Base-by-base conservation (phyloP, 2,329 filamentous ascomycete genomes). In the Cercospora sp. region DNA sequence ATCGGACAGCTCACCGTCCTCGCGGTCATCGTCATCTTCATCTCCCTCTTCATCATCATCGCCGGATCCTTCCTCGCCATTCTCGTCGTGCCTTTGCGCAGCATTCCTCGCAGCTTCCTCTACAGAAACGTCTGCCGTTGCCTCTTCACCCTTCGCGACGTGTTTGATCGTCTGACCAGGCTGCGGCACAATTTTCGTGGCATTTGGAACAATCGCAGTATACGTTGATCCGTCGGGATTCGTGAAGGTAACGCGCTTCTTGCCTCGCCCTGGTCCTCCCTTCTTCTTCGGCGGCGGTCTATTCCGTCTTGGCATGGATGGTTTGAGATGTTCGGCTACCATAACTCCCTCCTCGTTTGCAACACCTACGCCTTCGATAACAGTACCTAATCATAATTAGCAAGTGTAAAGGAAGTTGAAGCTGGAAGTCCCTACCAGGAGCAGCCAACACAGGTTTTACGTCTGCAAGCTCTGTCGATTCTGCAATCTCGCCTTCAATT, bases 401-500 rank as follows among this genome's bases (percentile, higher is more conserved):
- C 18, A 40, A 8, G n/a, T 16, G 31, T 2, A 23, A 13, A 28
- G 20, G 20, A 42, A 8, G 2, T n/a, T 1, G 10, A 23, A 58
- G 12, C 18, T 63, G 36, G n/a, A 48, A 57, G n/a, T 13, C 30
- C 45, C 12, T 45, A 64, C 86, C 84, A 1, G 85, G 86, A 5
- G 84, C 84, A 45, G 88, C 87, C 2, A 85, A 84, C 30, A 79
- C 77, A 8, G 81, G 79, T 57, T 77, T 72, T 6, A 78, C 77
- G 53, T 84, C 83, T 53, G 82, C 79, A 59, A 82, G 78, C 65
- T 83, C 82, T 63, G 84, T 82, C 58, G 84, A 82, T 42, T 85
- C 82, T 67, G 92, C 87, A 61, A 97, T 89, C 77, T 97, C 93
- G 66, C 93, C 93, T 71, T 94, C 91, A 0, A 97, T 86, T 5